phyloP scores from a whole-genome alignment of 495 filamentous ascomycete species.

The Filosporella fistucella region DNA sequence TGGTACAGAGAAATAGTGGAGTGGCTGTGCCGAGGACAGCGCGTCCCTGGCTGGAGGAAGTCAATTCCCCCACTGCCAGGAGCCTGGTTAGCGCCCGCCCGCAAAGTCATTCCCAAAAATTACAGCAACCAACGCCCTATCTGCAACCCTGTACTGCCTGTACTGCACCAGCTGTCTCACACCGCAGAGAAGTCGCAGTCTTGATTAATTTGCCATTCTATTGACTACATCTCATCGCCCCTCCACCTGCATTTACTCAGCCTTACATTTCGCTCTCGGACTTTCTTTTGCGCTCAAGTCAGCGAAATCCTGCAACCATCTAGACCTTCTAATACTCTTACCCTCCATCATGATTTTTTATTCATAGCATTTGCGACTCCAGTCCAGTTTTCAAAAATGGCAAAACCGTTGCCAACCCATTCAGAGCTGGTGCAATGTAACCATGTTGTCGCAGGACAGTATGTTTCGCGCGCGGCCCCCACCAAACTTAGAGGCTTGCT shows the following conservation, averaged over 20 bases:
- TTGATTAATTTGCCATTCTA: too few species aligned
- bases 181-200: too few species aligned
- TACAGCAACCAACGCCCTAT: too few species aligned
- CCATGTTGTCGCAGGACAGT: slow-evolving; percentile 92
- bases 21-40: too few species aligned
- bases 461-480: slow-evolving; percentile 37
- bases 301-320: slow-evolving; percentile 6
- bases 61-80: too few species aligned
- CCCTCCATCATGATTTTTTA: slow-evolving; percentile 24
- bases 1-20: too few species aligned
- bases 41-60: too few species aligned
- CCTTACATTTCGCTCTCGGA: slow-evolving; percentile 10
- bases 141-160: too few species aligned
- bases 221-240: too few species aligned
- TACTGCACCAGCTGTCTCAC: too few species aligned
- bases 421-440: slow-evolving; percentile 65
- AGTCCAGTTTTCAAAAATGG: slow-evolving; percentile 19
- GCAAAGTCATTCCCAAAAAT: too few species aligned
- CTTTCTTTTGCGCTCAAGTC: slow-evolving; percentile 10
- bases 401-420: slow-evolving; percentile 35
- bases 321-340: slow-evolving; percentile 16
- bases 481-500: slow-evolving; percentile 11
- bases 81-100: too few species aligned
- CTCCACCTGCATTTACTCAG: slow-evolving; percentile 12
- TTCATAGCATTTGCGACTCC: slow-evolving; percentile 20